Percentiles rank a stretch among this genome's conserved stretches.
These are phyloP conservation scores for Rhizophlyctis rosea DNA, from an alignment of 192 early-diverging fungal genomes.

Conservation along the genomic window DNA sequence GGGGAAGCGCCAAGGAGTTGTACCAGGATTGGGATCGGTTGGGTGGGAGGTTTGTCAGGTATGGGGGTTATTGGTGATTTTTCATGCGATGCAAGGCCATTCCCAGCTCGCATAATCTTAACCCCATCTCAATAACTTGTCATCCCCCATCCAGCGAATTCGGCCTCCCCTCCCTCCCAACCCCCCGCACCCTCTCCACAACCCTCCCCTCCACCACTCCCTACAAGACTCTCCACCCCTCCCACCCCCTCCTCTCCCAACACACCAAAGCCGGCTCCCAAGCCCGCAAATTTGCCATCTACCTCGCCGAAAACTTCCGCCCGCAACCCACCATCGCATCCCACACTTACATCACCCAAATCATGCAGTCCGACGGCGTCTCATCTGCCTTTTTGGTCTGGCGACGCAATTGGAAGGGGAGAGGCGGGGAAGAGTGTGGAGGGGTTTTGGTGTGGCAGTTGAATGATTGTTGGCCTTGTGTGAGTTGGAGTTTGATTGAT, in stretches of 20 bases:
- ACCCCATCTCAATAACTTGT: too few species aligned
- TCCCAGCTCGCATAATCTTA: too few species aligned
- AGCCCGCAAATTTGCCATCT: constrained; percentile 21
- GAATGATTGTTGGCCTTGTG: too few species aligned
- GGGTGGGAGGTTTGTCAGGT: constrained; percentile 29
- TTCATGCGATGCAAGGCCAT: too few species aligned
- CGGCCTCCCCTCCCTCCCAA: constrained; percentile 33
- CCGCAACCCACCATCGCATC: constrained; percentile 19
- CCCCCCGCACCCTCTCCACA: constrained; percentile 10
- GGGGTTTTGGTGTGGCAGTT: too few species aligned
- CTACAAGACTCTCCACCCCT: constrained; percentile 7
- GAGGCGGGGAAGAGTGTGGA: too few species aligned
- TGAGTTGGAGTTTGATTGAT: too few species aligned
- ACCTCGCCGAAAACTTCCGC: constrained; percentile 31
- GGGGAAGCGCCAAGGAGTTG: constrained; percentile 34
- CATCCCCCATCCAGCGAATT: too few species aligned
- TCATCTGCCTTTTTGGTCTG: constrained; percentile 30
- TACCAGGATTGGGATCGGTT: constrained; percentile 34
- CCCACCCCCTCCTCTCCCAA: constrained; percentile 6
- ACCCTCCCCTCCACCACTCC: too few species aligned
- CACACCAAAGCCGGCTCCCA: constrained; percentile 34
- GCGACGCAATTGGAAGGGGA: constrained; percentile 33
- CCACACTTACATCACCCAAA: constrained; percentile 31
- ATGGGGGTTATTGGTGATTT: too few species aligned
- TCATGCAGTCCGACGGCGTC: constrained; percentile 31